Percentiles rank a stretch among this genome's conserved stretches.
Conservation (phyloP, 345 rosid species). For the Sonneratia alba region DNA sequence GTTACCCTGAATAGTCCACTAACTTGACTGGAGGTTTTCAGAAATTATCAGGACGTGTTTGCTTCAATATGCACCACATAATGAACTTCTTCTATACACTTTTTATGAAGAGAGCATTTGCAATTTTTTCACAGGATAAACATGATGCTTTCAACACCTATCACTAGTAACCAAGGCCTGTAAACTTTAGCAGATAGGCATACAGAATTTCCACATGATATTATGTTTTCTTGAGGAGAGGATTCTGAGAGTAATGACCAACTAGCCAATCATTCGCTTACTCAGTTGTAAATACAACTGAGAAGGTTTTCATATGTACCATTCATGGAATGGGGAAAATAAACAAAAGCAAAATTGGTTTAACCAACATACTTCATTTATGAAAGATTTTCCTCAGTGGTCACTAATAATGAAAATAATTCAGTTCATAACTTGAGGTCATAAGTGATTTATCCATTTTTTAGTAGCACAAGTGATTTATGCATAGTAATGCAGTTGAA, state of each 20-base stretch:
- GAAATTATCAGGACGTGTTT: not conserved
- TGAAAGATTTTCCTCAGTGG: not conserved
- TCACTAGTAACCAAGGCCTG: not conserved
- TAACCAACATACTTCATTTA: too few species aligned
- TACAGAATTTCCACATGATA: not conserved
- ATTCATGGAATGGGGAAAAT: not conserved
- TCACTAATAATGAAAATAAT: not conserved
- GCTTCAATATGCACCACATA: not conserved
- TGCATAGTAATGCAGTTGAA: too few species aligned
- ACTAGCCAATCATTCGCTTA: not conserved
- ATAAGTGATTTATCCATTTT: not conserved
- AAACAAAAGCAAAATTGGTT: too few species aligned
- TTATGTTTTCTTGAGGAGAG: not conserved
- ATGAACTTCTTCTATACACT: not conserved
- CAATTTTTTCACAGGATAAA: not conserved
- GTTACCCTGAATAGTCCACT: not conserved
- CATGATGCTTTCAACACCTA: not conserved
- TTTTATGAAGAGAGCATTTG: not conserved
- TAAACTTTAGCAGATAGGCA: not conserved
- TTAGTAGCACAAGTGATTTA: too few species aligned
- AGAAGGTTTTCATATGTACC: not conserved
- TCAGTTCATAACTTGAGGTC: not conserved
- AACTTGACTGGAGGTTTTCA: not conserved
- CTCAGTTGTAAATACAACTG: not conserved
- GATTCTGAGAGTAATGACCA: not conserved